Conservation (phyloP, 352 stramenopile genomes). For the Pythium phragmitis region DNA sequence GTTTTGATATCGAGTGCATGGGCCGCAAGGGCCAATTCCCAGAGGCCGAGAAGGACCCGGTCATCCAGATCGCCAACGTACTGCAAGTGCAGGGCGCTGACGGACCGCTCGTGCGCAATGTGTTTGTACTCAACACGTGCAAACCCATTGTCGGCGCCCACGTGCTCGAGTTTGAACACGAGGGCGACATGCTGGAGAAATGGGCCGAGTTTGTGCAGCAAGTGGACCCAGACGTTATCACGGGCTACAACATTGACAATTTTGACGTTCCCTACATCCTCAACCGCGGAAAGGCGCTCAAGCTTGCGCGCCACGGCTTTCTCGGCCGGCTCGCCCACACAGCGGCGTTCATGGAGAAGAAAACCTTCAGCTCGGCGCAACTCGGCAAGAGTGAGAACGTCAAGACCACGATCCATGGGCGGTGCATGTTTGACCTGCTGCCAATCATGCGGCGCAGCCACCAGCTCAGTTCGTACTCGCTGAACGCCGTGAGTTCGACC, state of each 20-base stretch:
- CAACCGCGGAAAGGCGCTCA: slow-evolving; percentile 95
- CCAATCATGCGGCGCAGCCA: slow-evolving; percentile 99
- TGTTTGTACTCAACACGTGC: slow-evolving; percentile 98
- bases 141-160: slow-evolving; percentile 98
- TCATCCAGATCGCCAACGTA: slow-evolving; percentile 99
- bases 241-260: slow-evolving; percentile 99
- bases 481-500: slow-evolving; percentile 98
- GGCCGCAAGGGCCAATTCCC: slow-evolving; percentile 96
- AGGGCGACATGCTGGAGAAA: slow-evolving; percentile 97
- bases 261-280: slow-evolving; percentile 99
- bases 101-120: slow-evolving; percentile 87
- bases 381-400: slow-evolving; percentile 98
- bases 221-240: slow-evolving; percentile 98
- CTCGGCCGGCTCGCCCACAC: slow-evolving; percentile 80
- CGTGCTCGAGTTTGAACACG: slow-evolving; percentile 95
- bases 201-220: slow-evolving; percentile 96
- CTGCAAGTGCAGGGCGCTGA: slow-evolving; percentile 88
- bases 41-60: slow-evolving; percentile 91
- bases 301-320: slow-evolving; percentile 65
- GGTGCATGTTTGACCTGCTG: slow-evolving; percentile 99
- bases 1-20: slow-evolving; percentile 99
- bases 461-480: slow-evolving; percentile 98
- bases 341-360: slow-evolving; percentile 93
- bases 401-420: slow-evolving; percentile 97
- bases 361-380: slow-evolving; percentile 96